These are phyloP conservation scores for Penicillium italicum DNA, from an alignment of 2,329 filamentous ascomycete species.

Conservation along the genomic window DNA sequence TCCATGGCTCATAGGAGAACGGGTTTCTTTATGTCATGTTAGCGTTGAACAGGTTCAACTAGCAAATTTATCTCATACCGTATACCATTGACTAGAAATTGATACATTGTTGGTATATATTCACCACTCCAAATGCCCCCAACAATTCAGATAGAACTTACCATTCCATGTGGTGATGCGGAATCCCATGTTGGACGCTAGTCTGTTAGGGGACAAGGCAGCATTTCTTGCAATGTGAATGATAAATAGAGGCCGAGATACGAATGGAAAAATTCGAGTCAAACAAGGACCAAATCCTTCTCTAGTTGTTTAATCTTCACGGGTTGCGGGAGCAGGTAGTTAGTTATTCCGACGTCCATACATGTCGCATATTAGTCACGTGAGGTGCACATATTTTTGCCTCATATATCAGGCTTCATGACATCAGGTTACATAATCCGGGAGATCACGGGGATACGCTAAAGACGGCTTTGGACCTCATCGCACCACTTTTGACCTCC, in stretches of 20 bases:
- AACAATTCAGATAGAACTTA: constrained; percentile 38
- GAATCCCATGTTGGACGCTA: constrained; percentile 58
- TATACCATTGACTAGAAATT: constrained; percentile 68
- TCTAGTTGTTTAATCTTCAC: neutral
- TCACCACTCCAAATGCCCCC: neutral
- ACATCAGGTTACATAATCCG: constrained; percentile 27
- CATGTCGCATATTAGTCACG: constrained; percentile 8
- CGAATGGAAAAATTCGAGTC: neutral
- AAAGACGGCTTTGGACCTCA: constrained; percentile 24
- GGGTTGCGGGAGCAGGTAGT: neutral
- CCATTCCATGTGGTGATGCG: constrained; percentile 87
- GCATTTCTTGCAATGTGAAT: constrained; percentile 2
- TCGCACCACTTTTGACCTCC: constrained; percentile 21
- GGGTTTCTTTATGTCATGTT: constrained; percentile 60
- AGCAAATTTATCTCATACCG: constrained; percentile 46
- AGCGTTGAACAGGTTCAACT: neutral
- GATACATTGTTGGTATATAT: constrained; percentile 25
- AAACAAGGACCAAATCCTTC: neutral
- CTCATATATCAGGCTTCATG: constrained; percentile 6
- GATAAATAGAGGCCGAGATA: neutral
- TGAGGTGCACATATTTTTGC: too few relatives aligned
- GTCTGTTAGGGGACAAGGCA: constrained; percentile 2
- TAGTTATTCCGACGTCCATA: neutral
- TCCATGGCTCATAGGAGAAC: constrained; percentile 81
- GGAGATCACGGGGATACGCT: constrained; percentile 28